A percentile compares a stretch with the other conserved stretches of the same genome.
phyloP scores from a whole-genome alignment of 2,329 filamentous ascomycete genomes.

The Neurospora sp. region DNA sequence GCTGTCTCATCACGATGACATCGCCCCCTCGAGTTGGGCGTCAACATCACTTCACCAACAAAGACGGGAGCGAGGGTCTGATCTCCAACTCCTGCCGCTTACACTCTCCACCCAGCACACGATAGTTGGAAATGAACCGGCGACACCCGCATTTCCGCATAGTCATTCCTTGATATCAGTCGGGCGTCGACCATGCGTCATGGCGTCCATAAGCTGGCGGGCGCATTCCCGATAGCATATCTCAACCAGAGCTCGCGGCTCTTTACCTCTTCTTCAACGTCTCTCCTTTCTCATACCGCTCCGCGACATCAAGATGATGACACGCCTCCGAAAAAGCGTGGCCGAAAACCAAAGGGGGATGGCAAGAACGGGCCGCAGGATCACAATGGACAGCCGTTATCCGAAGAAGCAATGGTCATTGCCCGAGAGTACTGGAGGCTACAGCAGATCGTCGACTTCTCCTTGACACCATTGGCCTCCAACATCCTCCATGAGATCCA shows the following conservation, averaged over 20 bases:
- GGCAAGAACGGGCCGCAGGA: neutral
- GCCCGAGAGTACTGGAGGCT: conserved; percentile 10
- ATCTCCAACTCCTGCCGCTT: too few species aligned
- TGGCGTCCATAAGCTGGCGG: neutral
- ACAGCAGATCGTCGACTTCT: neutral
- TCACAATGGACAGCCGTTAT: neutral
- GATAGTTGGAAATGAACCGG: too few species aligned
- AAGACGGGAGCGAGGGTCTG: too few species aligned
- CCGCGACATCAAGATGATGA: too few species aligned
- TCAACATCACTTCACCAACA: neutral
- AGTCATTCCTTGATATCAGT: neutral
- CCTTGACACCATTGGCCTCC: too few species aligned
- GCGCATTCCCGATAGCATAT: neutral
- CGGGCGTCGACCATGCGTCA: neutral
- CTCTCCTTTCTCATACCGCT: neutral
- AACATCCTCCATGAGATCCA: too few species aligned
- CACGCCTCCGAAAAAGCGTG: neutral
- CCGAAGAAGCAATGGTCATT: conserved; percentile 1
- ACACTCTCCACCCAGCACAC: too few species aligned
- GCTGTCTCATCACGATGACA: neutral
- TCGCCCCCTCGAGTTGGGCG: neutral
- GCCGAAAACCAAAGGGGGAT: neutral
- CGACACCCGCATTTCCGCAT: neutral
- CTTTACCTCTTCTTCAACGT: neutral
- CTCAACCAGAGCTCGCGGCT: neutral